phyloP scores from a whole-genome alignment of 345 rosid genomes.

The Eucalyptus pumila region DNA sequence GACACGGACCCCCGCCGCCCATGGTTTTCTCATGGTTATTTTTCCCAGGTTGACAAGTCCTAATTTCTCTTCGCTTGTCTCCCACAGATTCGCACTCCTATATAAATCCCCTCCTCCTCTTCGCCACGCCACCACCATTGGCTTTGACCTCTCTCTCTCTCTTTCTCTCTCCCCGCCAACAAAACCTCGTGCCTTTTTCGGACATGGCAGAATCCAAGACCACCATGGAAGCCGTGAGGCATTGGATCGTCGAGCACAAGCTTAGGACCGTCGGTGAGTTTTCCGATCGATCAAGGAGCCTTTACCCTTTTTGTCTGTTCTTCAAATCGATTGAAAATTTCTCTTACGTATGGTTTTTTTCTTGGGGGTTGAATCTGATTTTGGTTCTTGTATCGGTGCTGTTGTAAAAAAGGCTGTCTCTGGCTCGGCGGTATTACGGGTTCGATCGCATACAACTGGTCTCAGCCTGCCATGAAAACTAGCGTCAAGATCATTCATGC shows the following conservation, averaged over 20 bases:
- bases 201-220: conserved; percentile 55
- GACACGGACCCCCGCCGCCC: neutral
- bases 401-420: conserved; percentile 39
- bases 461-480: conserved; percentile 89
- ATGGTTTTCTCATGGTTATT: neutral
- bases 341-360: neutral
- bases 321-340: neutral
- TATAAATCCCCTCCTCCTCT: neutral
- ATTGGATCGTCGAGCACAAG: conserved; percentile 84
- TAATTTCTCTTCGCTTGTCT: neutral
- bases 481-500: conserved; percentile 96
- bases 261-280: conserved; percentile 82
- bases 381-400: neutral
- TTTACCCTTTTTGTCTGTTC: neutral
- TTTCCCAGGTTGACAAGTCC: neutral
- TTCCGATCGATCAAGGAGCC: neutral
- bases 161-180: neutral
- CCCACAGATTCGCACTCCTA: neutral
- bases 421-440: conserved; percentile 91
- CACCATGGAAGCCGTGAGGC: conserved; percentile 40
- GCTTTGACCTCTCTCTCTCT: neutral
- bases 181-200: neutral
- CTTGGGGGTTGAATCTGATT: neutral
- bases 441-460: conserved; percentile 91
- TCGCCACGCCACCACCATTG: neutral